A percentile compares a stretch with the other conserved stretches of the same genome.
Evolutionary conservation across 352 stramenopile species (phyloP).

Genomic region (Phytophthora rubi): DNA sequence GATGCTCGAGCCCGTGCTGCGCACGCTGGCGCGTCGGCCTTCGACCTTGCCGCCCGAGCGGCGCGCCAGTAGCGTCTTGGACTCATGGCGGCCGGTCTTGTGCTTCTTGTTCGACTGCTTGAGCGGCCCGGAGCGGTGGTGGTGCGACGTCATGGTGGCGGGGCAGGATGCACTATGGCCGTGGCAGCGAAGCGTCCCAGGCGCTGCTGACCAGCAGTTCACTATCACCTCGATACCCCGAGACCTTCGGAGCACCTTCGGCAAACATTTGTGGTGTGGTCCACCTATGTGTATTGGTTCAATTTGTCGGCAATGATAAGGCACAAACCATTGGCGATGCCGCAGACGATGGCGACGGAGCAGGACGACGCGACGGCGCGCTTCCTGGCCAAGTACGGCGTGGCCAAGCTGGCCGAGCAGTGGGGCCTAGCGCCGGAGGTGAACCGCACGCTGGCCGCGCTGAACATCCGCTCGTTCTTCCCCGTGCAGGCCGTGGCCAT

Average conservation of each 20-base stretch:
- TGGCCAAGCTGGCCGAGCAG: constrained; percentile 61
- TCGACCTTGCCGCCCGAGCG: constrained; percentile 81
- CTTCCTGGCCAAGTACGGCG: constrained; percentile 71
- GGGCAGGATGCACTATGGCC: constrained; percentile 24
- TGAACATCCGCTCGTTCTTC: constrained; percentile 92
- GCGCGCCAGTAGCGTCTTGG: constrained; percentile 80
- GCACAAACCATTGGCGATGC: constrained; percentile 31
- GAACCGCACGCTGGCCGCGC: constrained; percentile 40
- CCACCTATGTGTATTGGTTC: too few relatives aligned
- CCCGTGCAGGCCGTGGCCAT: constrained; percentile 96
- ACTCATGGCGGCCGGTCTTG: constrained; percentile 85
- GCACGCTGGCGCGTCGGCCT: constrained; percentile 46
- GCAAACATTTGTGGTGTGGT: too few relatives aligned
- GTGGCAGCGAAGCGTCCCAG: background rate
- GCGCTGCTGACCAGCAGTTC: constrained; percentile 20
- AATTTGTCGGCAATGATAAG: too few relatives aligned
- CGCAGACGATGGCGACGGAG: background rate
- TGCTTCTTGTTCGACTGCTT: constrained; percentile 95
- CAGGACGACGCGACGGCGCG: constrained; percentile 41
- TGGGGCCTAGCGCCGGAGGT: constrained; percentile 62
- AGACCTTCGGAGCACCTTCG: too few relatives aligned
- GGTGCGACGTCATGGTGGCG: constrained; percentile 66
- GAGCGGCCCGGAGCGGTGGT: constrained; percentile 88
- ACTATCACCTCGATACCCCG: too few relatives aligned
- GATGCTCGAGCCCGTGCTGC: constrained; percentile 45